Base-by-base conservation (phyloP, 2,329 filamentous ascomycete genomes). In the Thielaviopsis punctulata region DNA sequence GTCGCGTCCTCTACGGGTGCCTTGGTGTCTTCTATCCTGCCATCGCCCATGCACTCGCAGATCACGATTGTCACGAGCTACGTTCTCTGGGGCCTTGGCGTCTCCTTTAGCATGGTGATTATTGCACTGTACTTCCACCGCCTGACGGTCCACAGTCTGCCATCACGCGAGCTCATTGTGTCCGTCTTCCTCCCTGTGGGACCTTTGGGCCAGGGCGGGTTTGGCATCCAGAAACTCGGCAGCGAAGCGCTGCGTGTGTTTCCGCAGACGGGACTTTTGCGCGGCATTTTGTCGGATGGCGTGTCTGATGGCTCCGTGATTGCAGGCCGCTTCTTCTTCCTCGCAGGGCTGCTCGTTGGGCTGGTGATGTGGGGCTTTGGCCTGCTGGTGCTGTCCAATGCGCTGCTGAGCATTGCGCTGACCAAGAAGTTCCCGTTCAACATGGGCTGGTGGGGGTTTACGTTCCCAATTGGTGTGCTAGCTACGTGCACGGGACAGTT, bases 91-190 rank as follows among this genome's bases (percentile, higher is more conserved):
- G 81, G 81, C 0, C 76, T 78, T 53, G 77, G 79, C 4, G 70
- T 66, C 58, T 63, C 63, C 30, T 69, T 86, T 49, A 75, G 80
- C 1, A 73, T 80, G 62, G 70, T 73, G 43, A 73, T 84, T 19
- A 66, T 85, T 23, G 77, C 76, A 10, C 73, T 86, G 36, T 86
- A 86, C 63, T 84, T 83, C 60, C 77, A 82, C 55, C 77, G 82
- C 10, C 68, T 86, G 9, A 78, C 76, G 3, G 62, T 85, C 2
- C 75, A 85, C 63, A 77, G 79, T 39, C 69, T 85, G 13, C 81
- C 81, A 0, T 74, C 79, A 1, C 70, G 75, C 48, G 82, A 84
- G 60, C 75, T 79, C 52, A 79, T 85, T 44, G 79, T 84, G 9
- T 81, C 76, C 2, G 75, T 78, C 6, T 82, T 85, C 57, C 65